phyloP scores from a whole-genome alignment of 257 asterid species.

The Petunia axillaris region DNA sequence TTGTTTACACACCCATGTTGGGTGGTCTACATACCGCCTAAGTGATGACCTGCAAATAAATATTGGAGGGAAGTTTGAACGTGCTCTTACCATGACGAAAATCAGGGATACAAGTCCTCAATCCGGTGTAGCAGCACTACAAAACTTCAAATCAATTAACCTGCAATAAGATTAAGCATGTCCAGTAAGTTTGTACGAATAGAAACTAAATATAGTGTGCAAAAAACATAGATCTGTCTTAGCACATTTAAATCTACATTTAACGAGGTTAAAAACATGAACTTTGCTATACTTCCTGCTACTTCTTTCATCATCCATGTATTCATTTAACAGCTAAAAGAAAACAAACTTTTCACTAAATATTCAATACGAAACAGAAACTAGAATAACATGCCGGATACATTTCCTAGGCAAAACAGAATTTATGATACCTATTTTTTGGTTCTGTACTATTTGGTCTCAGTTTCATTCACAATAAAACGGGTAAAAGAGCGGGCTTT shows the following conservation, averaged over 20 bases:
- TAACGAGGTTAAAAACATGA: neutral
- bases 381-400: neutral
- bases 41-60: neutral
- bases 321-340: neutral
- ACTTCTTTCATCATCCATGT: neutral
- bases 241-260: neutral
- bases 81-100: slow-evolving; percentile 23
- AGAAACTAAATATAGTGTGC: neutral
- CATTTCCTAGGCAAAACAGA: neutral
- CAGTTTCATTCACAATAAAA: neutral
- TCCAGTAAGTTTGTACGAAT: neutral
- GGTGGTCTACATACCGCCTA: too few species aligned
- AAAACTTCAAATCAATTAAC: slow-evolving; percentile 9
- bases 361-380: neutral
- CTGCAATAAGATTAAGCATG: slow-evolving; percentile 20
- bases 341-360: neutral
- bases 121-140: slow-evolving; percentile 15
- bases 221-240: neutral
- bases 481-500: neutral
- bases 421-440: neutral
- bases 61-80: slow-evolving; percentile 6
- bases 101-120: neutral
- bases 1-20: too few species aligned
- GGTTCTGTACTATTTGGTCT: neutral
- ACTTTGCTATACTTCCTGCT: neutral